phyloP scores from a whole-genome alignment of 2,329 filamentous ascomycete species.

The Coniochaeta sp. region DNA sequence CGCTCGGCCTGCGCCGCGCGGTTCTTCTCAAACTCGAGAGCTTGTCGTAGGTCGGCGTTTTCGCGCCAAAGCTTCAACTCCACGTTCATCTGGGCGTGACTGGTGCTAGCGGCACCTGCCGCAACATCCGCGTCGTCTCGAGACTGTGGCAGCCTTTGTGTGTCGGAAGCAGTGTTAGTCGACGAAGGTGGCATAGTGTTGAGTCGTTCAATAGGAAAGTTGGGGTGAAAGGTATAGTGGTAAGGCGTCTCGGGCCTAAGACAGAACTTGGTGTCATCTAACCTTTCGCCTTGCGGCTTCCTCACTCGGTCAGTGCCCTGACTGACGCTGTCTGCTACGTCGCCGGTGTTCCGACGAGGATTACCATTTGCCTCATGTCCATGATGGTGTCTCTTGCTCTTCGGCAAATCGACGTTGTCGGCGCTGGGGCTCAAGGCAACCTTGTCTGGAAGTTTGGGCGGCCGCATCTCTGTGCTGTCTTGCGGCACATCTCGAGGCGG shows the following conservation, averaged over 20 bases:
- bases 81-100: not conserved
- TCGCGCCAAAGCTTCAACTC: not conserved
- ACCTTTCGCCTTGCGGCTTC: not conserved
- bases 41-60: not conserved
- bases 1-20: not conserved
- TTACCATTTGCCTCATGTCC: not conserved
- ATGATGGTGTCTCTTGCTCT: not conserved
- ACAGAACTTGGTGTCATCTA: not conserved
- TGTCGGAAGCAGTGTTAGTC: not conserved
- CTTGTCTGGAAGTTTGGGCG: not conserved
- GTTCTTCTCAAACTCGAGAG: not conserved
- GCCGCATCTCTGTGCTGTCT: not conserved
- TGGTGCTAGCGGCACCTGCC: not conserved
- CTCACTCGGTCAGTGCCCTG: not conserved
- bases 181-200: not conserved
- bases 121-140: not conserved
- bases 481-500: not conserved
- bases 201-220: not conserved
- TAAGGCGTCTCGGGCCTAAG: not conserved
- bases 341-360: not conserved
- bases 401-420: not conserved
- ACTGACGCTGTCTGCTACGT: not conserved
- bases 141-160: not conserved
- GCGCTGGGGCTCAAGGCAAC: not conserved
- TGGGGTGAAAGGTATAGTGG: not conserved